Conservation (phyloP, 352 stramenopile genomes). For the Phytophthora pistaciae region DNA sequence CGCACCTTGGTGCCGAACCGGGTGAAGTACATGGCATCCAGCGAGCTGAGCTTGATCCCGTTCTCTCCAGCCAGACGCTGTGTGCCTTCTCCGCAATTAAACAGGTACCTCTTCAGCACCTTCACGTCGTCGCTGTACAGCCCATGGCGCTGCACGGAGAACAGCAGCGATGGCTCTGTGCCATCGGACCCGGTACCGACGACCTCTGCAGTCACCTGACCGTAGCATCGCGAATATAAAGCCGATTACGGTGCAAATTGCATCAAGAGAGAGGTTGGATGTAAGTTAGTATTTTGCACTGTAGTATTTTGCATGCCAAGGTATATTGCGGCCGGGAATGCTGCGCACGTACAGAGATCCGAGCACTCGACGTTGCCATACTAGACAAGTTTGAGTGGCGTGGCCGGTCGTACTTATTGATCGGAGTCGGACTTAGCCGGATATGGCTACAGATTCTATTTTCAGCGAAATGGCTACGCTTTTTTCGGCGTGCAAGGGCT, state of each 20-base stretch:
- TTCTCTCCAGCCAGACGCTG: conserved; percentile 77
- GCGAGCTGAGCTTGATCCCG: conserved; percentile 71
- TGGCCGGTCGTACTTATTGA: conserved; percentile 17
- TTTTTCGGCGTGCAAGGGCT: not conserved
- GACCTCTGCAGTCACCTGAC: conserved; percentile 62
- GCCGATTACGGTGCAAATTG: conserved; percentile 6
- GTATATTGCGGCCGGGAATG: not conserved
- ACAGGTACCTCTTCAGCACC: conserved; percentile 70
- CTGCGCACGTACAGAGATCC: conserved; percentile 23
- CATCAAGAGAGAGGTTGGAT: not conserved
- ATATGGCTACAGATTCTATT: conserved; percentile 24
- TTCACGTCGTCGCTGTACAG: conserved; percentile 71
- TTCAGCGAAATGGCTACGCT: conserved; percentile 18
- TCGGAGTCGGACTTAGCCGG: conserved; percentile 12
- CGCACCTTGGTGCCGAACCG: conserved; percentile 63
- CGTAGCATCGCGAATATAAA: conserved; percentile 1
- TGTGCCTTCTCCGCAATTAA: conserved; percentile 80
- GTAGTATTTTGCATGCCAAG: not conserved
- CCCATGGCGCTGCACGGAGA: conserved; percentile 70
- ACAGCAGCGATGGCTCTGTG: conserved; percentile 73
- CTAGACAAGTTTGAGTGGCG: conserved; percentile 16
- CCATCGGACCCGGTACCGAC: conserved; percentile 71
- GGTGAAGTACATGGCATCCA: conserved; percentile 79
- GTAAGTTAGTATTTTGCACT: not conserved
- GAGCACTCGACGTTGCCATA: conserved; percentile 12